A percentile compares a stretch with the other conserved stretches of the same genome.
phyloP scores from a whole-genome alignment of 148 eudicot genomes.

The Chenopodium album region DNA sequence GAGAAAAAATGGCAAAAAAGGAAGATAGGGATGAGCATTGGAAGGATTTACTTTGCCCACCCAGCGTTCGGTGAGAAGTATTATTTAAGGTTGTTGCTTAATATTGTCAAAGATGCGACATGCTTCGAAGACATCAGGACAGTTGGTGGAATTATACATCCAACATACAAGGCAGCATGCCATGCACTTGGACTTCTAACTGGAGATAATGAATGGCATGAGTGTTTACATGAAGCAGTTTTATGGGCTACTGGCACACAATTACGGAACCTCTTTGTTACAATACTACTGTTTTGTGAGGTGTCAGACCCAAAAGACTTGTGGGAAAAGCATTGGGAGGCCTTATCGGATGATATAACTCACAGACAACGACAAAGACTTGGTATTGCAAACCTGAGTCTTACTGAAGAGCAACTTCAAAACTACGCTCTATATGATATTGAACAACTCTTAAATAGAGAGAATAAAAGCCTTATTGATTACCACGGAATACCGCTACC shows the following conservation, averaged over 20 bases:
- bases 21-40: not conserved
- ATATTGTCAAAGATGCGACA: not conserved
- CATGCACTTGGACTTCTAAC: not conserved
- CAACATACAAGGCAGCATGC: conserved; percentile 5
- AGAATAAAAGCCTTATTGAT: too few species aligned
- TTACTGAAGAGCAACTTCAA: not conserved
- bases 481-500: too few species aligned
- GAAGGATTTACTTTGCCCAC: not conserved
- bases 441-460: not conserved
- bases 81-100: not conserved
- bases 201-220: conserved; percentile 17
- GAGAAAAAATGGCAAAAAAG: not conserved
- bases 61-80: not conserved
- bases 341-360: not conserved
- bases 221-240: not conserved
- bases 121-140: not conserved
- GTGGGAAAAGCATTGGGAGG: not conserved
- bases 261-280: not conserved
- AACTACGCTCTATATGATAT: not conserved
- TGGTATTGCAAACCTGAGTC: not conserved
- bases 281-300: not conserved
- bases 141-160: not conserved
- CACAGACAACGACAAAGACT: not conserved
- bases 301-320: not conserved
- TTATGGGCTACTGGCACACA: not conserved